A percentile compares a stretch with the other conserved stretches of the same genome.
Conservation (phyloP, 768 basidiomycete species). For the Phaffia australis region DNA sequence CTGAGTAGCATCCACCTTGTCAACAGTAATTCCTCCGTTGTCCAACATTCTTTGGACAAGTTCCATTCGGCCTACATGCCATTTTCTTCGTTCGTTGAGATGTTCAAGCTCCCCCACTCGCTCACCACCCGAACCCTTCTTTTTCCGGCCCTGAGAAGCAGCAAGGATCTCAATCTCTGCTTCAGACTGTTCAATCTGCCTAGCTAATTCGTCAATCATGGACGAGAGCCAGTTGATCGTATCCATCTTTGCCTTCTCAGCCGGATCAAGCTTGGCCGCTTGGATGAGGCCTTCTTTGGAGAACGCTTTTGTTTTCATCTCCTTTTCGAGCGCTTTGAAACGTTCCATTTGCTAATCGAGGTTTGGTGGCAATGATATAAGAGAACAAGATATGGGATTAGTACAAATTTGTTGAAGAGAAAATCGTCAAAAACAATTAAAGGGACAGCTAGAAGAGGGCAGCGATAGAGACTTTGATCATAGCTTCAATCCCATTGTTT, state of each 20-base stretch:
- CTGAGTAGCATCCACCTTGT: conserved; percentile 68
- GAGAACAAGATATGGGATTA: conserved; percentile 1
- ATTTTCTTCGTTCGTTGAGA: conserved; percentile 84
- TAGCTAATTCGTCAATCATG: conserved; percentile 79
- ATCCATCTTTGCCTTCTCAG: conserved; percentile 91
- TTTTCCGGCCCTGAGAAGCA: conserved; percentile 51
- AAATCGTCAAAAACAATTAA: background rate
- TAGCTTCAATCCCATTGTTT: background rate
- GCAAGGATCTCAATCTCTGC: conserved; percentile 81
- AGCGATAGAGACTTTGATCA: background rate
- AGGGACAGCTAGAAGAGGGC: background rate
- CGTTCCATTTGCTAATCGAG: conserved; percentile 94
- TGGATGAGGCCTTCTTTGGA: conserved; percentile 96
- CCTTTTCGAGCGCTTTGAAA: conserved; percentile 99
- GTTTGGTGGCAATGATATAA: background rate
- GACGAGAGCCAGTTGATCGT: conserved; percentile 68
- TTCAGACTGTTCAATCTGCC: conserved; percentile 87
- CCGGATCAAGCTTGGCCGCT: conserved; percentile 87
- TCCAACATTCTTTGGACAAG: conserved; percentile 84
- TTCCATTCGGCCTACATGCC: conserved; percentile 88
- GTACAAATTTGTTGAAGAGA: background rate
- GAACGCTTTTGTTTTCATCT: conserved; percentile 99
- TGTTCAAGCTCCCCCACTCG: conserved; percentile 73
- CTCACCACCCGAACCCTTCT: conserved; percentile 46
- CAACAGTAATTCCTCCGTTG: conserved; percentile 76